Base-by-base conservation (phyloP, 768 basidiomycete species). In the Kwoniella shandongensis region DNA sequence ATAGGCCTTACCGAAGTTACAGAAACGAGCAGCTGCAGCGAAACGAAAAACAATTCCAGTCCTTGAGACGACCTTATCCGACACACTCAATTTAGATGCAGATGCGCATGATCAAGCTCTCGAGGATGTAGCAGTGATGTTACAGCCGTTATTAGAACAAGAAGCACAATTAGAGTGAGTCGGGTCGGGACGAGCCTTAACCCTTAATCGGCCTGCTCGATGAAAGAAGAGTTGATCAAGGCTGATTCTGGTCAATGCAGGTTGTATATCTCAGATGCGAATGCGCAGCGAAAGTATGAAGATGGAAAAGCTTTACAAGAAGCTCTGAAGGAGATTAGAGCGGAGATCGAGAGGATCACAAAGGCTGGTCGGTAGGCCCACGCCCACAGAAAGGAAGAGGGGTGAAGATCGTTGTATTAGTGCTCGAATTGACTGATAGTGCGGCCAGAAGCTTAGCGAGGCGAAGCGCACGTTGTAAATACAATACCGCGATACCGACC, bases 141-240 rank as follows among this genome's bases (percentile, higher is more conserved):
- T 97, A 15, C 92, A 97, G 65, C 92, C 92, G 2, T 79, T 97
- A 12, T 82, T 97, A 15, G 92, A 97, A 77, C 94, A 98, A 76
- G 94, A 99, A 76, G 86, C 88, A 2, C 81, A 97, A 44, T 81
- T 99, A 18, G 89, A 93, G 76, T 70, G 51, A 62, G 72, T 67
- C 23, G n/a, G n/a, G n/a, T 4, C 23, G 2, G 15, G n/a, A 13
- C 23, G 17, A 8, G 48, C 2, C 5, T 36, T 29, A 12, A 10
- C n/a, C n/a, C n/a, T n/a, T n/a, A n/a, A n/a, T n/a, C n/a, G n/a
- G n/a, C n/a, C n/a, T n/a, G n/a, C n/a, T 25, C n/a, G 12, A 44
- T 3, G 23, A 3, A 12, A 25, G 17, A 44, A 5, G 42, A 22
- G 42, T 6, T 6, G 18, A 20, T 44, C 5, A 12, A 44, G 5